Evolutionary conservation across 1,139 yeast species (phyloP).

Genomic region (Yamadazyma jaroonii): DNA sequence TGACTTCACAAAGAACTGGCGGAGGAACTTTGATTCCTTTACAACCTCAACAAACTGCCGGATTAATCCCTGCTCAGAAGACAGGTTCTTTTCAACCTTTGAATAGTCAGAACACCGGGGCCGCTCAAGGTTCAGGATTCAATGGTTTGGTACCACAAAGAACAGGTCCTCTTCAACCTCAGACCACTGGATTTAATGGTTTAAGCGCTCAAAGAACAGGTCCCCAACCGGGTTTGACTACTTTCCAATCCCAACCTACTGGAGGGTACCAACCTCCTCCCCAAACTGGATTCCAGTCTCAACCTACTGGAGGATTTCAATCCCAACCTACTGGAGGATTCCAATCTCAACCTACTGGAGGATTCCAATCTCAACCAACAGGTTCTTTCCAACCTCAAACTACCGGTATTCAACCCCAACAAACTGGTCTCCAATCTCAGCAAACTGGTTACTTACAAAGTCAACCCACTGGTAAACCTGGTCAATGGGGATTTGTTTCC

Average conservation of each 20-base stretch:
- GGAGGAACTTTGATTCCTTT: constrained; percentile 44
- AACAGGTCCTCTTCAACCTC: constrained; percentile 24
- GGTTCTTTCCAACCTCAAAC: constrained; percentile 37
- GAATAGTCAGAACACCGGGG: constrained; percentile 7
- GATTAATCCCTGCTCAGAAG: constrained; percentile 43
- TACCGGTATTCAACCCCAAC: constrained; percentile 31
- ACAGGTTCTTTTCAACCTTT: constrained; percentile 32
- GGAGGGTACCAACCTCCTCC: no score
- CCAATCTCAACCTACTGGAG: constrained; percentile 37
- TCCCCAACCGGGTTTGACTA: no score
- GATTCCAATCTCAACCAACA: constrained; percentile 39
- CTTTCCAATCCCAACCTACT: no score
- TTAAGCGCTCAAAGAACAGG: constrained; percentile 37
- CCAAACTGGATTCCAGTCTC: constrained; percentile 21
- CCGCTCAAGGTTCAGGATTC: constrained; percentile 23
- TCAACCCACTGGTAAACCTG: constrained; percentile 72
- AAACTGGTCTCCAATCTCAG: constrained; percentile 32
- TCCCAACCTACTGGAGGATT: constrained; percentile 37
- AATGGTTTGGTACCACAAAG: constrained; percentile 34
- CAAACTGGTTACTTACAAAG: constrained; percentile 41
- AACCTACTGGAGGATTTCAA: constrained; percentile 32
- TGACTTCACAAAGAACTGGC: constrained; percentile 41
- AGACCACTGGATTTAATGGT: constrained; percentile 15
- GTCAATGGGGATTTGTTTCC: constrained; percentile 80
- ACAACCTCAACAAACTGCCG: constrained; percentile 49